phyloP scores from a whole-genome alignment of 345 rosid genomes.

The Schrenkiella parvula region DNA sequence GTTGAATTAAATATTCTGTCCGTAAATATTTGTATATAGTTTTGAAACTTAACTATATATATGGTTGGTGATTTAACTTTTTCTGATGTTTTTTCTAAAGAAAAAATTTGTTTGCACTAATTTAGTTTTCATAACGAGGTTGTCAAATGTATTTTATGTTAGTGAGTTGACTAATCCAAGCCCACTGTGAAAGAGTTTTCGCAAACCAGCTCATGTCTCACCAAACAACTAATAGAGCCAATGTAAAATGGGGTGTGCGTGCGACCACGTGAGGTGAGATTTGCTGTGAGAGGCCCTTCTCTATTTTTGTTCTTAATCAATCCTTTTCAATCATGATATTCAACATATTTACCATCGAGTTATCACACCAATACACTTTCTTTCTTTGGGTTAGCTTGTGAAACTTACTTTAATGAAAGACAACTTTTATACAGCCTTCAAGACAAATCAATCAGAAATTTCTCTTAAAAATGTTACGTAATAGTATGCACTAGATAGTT shows the following conservation, averaged over 20 bases:
- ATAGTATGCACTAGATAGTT: background rate
- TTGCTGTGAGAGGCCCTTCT: constrained; percentile 13
- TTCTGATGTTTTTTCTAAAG: background rate
- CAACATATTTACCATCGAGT: background rate
- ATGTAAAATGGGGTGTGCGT: constrained; percentile 17
- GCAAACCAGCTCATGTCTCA: constrained; percentile 19
- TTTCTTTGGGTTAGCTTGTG: background rate
- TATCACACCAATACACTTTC: background rate
- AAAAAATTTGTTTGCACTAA: background rate
- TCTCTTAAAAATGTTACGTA: background rate
- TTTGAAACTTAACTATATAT: background rate
- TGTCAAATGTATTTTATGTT: background rate
- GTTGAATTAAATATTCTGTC: background rate
- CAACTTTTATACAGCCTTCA: background rate
- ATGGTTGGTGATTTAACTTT: background rate
- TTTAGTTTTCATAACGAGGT: background rate
- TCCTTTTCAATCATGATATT: background rate
- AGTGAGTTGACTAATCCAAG: constrained; percentile 9
- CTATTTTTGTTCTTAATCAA: background rate
- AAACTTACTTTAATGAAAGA: background rate
- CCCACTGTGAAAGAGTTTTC: constrained; percentile 23
- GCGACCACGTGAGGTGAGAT: constrained; percentile 33
- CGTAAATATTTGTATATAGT: background rate
- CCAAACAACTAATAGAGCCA: constrained; percentile 2
- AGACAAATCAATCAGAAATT: background rate